Evolutionary conservation across 1,139 yeast species (phyloP), one percentile per base, ranked within the genome.

Genomic region (Geotrichum klebahnii): DNA sequence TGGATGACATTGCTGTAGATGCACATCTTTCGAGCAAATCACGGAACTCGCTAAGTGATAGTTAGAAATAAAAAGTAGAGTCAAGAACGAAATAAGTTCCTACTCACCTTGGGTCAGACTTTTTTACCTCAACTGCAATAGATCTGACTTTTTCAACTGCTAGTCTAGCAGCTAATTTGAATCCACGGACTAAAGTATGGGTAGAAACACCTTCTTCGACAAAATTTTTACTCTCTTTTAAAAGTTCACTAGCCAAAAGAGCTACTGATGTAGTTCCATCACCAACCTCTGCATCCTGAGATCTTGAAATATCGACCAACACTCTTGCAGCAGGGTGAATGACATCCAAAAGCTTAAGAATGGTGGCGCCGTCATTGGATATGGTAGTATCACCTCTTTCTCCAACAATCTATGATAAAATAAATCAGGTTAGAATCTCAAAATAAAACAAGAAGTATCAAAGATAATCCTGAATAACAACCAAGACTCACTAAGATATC

Each of bases 211-310:
- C 97, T 69, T 92, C 98, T 69, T 92, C 98, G 55, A 92, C 87
- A 64, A 90, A 92, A 33, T 79, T 70, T 66, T 88, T 89, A 59
- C 94, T 82, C 68, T 92, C 97, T 66, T 88, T 88, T 69, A 92
- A 77, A 57, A 92, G 77, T 70, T 92, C 98, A 51, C 97, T 97
- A 1, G 98, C 97, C 57, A 92, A 71, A 43, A 92, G 78, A 0
- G 97, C 88, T 12, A 94, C 98, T 37, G 96, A 83, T 0, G 98
- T 92, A 37, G 99, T 92, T 59, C 99, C 99, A 68, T 92, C 99
- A 56, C 99, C 99, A 52, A 92, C 97, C 70, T 92, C 99, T 20
- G 97, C 96, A 69, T 92, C 99, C 71, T 92, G 99, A 1, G 97
- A 83, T 64, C 96, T 79, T 12, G 97, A 87, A 54, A 92, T 87